Evolutionary conservation across 768 basidiomycete genomes (phyloP).

Genomic region (Lentinula sp.): DNA sequence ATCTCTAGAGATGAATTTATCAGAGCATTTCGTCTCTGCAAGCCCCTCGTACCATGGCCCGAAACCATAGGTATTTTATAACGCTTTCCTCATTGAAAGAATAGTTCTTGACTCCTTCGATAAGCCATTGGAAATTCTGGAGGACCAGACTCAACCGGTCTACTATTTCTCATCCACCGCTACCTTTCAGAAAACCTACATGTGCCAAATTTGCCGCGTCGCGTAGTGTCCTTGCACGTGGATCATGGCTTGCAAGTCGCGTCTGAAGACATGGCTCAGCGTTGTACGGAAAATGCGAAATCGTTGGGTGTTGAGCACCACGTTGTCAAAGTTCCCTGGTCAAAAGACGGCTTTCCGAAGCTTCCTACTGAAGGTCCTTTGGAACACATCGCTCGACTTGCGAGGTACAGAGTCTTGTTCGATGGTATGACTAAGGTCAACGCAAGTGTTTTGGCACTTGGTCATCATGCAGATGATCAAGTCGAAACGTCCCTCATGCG

Average conservation of each 20-base stretch:
- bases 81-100: slow-evolving; percentile 8
- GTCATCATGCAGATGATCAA: slow-evolving; percentile 81
- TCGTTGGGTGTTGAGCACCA: slow-evolving; percentile 40
- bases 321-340: slow-evolving; percentile 53
- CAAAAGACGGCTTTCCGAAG: slow-evolving; percentile 38
- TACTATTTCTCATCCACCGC: slow-evolving; percentile 60
- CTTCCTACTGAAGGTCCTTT: slow-evolving; percentile 27
- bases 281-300: slow-evolving; percentile 36
- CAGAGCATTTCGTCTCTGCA: slow-evolving; percentile 34
- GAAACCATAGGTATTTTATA: slow-evolving; percentile 32
- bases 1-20: slow-evolving; percentile 13
- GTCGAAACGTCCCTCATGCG: slow-evolving; percentile 78
- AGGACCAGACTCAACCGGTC: slow-evolving; percentile 77
- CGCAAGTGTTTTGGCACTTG: slow-evolving; percentile 49
- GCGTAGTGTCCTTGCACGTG: slow-evolving; percentile 54
- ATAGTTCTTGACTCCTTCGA: background rate
- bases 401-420: slow-evolving; percentile 51
- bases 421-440: slow-evolving; percentile 32
- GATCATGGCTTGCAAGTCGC: slow-evolving; percentile 63
- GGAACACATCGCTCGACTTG: slow-evolving; percentile 53
- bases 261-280: slow-evolving; percentile 49
- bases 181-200: slow-evolving; percentile 23
- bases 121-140: slow-evolving; percentile 76
- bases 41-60: slow-evolving; percentile 46
- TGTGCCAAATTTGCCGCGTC: slow-evolving; percentile 11